Evolutionary conservation across 139 green algal species (phyloP).

Genomic region (Pycnococcus provasolii): DNA sequence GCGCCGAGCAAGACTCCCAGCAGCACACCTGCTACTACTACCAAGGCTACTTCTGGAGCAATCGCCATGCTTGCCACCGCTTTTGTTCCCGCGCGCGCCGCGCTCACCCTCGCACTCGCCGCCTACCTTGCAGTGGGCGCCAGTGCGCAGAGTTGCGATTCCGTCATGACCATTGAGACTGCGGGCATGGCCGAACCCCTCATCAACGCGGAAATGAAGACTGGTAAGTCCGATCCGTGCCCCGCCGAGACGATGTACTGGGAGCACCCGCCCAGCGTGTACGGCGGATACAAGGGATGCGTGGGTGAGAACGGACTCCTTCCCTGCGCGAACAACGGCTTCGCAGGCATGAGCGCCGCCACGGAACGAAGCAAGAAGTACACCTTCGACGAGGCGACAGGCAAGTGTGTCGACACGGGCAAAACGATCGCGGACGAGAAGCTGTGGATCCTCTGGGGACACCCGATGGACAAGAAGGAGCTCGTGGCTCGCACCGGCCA

Average conservation of each 20-base stretch:
- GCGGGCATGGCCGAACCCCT: too few species aligned
- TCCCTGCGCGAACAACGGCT: background rate
- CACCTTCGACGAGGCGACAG: background rate
- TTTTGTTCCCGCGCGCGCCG: too few species aligned
- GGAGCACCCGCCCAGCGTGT: background rate
- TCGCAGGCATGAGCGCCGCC: background rate
- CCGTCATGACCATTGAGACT: too few species aligned
- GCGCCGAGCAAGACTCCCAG: too few species aligned
- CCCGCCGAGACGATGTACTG: background rate
- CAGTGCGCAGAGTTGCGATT: too few species aligned
- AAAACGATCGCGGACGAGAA: background rate
- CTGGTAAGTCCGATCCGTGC: background rate
- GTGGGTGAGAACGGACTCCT: background rate
- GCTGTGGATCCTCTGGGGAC: background rate
- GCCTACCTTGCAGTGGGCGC: too few species aligned
- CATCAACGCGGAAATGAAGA: too few species aligned
- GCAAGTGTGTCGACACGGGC: background rate
- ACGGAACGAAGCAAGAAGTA: background rate
- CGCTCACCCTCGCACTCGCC: background rate
- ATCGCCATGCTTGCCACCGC: too few species aligned
- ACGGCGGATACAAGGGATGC: slow-evolving; percentile 1
- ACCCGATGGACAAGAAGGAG: background rate
- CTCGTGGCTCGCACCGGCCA: background rate
- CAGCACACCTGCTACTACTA: too few species aligned
- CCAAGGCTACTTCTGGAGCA: too few species aligned